Evolutionary conservation across 176 grass and related monocot genomes (phyloP), one percentile per base, ranked within the genome.

Genomic region (Chrysopogon serrulatus): DNA sequence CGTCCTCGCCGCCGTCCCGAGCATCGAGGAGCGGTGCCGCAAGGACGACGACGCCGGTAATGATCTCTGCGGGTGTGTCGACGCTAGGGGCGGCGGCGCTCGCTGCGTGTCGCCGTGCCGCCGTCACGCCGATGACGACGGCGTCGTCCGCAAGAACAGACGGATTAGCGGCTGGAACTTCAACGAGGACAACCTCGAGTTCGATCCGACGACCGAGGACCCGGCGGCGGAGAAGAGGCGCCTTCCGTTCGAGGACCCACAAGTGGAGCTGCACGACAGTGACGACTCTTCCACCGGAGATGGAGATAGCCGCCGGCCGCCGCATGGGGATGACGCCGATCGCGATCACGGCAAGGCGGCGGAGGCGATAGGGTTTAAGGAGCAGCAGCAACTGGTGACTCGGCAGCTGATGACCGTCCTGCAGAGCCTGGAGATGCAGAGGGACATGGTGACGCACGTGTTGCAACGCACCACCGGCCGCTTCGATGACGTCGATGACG

Each of bases 151-250:
- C 32, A 97, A 89, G 84, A 74, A 74, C 79, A 78, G 92, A 4
- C 85, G 90, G n/a, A 74, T 97, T 18, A 97, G 92, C 49, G 92
- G 95, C 24, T 97, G 95, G 95, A 97, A 92, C 65, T 97, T 97
- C 80, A 87, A 89, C 61, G 86, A 90, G 65, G 91, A 93, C 13
- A 82, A 59, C 32, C 26, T 93, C 0, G 80, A 94, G 62, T 71
- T 97, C 16, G 83, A 92, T 27, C 92, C 69, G 14, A 57, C 37
- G 10, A 57, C 60, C 3, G 68, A 68, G 10, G 71, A 10, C 5
- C 1, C 15, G 15, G 68, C 6, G 45, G 1, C 15, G 23, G 32
- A 17, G 36, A 66, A 13, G 43, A 31, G 21, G 16, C 47, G 37
- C 82, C 24, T 81, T 17, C 75, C 39, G 0, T 59, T 68, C 19